These are phyloP conservation scores for Ophiostoma populinum DNA, from an alignment of 2,329 filamentous ascomycete genomes.

Conservation along the genomic window DNA sequence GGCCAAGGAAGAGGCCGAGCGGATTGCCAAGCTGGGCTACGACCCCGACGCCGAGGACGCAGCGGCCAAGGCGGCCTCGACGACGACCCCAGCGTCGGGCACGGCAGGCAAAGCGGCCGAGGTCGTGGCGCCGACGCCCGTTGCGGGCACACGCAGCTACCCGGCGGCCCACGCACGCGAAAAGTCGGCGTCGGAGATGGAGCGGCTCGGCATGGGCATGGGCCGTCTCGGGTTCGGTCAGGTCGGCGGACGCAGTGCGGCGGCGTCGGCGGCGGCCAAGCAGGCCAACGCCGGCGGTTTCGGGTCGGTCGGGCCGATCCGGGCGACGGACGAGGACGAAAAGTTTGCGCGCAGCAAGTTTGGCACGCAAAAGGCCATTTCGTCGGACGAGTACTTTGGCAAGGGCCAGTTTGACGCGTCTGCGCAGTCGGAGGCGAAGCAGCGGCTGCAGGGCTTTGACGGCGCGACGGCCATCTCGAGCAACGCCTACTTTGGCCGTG, in stretches of 20 bases:
- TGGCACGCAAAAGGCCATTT: slow-evolving; percentile 84
- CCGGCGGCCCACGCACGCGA: slow-evolving; percentile 35
- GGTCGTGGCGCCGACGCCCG: slow-evolving; percentile 57
- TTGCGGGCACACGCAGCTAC: slow-evolving; percentile 40
- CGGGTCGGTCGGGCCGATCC: slow-evolving; percentile 64
- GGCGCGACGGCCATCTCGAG: slow-evolving; percentile 84
- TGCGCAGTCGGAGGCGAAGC: slow-evolving; percentile 71
- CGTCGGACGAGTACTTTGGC: slow-evolving; percentile 95
- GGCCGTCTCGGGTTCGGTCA: slow-evolving; percentile 77
- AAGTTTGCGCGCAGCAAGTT: slow-evolving; percentile 79
- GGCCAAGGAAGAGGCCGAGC: slow-evolving; percentile 91
- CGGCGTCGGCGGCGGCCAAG: slow-evolving; percentile 20
- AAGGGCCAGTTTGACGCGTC: slow-evolving; percentile 71
- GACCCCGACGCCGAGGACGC: slow-evolving; percentile 73
- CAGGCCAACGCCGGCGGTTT: slow-evolving; percentile 70
- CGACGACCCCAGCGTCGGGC: slow-evolving; percentile 24
- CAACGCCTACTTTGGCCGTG: slow-evolving; percentile 92
- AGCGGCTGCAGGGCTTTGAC: slow-evolving; percentile 78
- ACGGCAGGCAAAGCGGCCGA: not conserved
- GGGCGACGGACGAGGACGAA: slow-evolving; percentile 57
- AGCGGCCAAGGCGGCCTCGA: slow-evolving; percentile 25
- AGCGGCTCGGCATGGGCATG: slow-evolving; percentile 80
- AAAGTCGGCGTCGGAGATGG: slow-evolving; percentile 61
- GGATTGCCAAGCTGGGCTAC: slow-evolving; percentile 88
- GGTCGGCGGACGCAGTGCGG: slow-evolving; percentile 39